Percentiles rank a stretch among this genome's conserved stretches.
These are phyloP conservation scores for Cicer arietinum DNA, from an alignment of 306 rosid genomes.

Conservation along the genomic window DNA sequence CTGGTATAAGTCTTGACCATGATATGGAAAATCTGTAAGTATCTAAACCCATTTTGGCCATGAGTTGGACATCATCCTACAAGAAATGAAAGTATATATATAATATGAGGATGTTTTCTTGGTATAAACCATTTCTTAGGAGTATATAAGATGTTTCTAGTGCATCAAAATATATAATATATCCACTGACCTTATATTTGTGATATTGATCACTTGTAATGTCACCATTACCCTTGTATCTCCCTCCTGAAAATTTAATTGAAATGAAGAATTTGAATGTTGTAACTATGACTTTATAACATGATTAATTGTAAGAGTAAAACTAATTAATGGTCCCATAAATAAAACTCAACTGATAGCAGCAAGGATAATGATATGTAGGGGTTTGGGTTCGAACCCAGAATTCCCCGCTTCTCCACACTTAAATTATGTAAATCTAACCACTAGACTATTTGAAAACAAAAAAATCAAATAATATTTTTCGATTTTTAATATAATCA, in stretches of 20 bases:
- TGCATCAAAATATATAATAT: neutral
- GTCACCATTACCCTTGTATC: slow-evolving; percentile 23
- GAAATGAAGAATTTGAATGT: slow-evolving; percentile 5
- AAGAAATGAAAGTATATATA: neutral
- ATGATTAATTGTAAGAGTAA: neutral
- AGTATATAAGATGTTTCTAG: neutral
- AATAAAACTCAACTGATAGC: no score
- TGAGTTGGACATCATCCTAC: slow-evolving; percentile 38
- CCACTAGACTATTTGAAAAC: no score
- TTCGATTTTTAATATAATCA: no score
- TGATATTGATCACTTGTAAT: slow-evolving; percentile 47
- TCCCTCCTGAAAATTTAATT: slow-evolving; percentile 30
- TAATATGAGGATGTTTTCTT: neutral
- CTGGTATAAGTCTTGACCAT: slow-evolving; percentile 49
- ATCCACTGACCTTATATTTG: slow-evolving; percentile 47
- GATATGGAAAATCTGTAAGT: slow-evolving; percentile 34
- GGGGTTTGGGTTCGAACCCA: no score
- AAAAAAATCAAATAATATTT: no score
- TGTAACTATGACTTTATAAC: neutral
- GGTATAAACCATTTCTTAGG: neutral
- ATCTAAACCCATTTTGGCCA: slow-evolving; percentile 35
- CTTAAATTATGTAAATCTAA: no score
- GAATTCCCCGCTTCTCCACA: no score
- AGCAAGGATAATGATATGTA: no score
- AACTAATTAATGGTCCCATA: neutral